These are phyloP conservation scores for Anisodus acutangulus DNA, from an alignment of 257 asterid genomes.

Conservation along the genomic window DNA sequence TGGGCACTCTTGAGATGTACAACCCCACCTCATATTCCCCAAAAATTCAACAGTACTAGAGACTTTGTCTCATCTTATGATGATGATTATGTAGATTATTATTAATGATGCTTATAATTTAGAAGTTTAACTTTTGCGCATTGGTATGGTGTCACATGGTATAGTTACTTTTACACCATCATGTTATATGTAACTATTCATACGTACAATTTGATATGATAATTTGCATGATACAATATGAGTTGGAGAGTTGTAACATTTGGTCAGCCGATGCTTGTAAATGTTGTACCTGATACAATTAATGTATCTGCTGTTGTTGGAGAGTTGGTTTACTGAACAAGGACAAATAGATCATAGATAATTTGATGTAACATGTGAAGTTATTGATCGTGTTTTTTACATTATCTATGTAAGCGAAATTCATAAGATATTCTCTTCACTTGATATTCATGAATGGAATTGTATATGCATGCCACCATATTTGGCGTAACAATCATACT, in stretches of 20 bases:
- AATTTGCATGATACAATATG: not conserved
- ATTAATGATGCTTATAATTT: conserved; percentile 29
- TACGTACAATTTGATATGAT: not conserved
- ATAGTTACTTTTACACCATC: too few species aligned
- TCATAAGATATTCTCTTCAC: not conserved
- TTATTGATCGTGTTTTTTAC: too few species aligned
- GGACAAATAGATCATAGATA: too few species aligned
- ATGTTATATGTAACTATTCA: not conserved
- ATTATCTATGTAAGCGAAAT: too few species aligned
- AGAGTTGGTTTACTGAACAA: too few species aligned
- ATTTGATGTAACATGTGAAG: too few species aligned
- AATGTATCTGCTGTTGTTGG: too few species aligned
- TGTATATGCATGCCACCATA: not conserved
- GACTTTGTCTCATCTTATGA: conserved; percentile 43
- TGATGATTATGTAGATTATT: conserved; percentile 50
- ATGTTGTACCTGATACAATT: not conserved
- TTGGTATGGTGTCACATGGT: too few species aligned
- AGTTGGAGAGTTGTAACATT: not conserved
- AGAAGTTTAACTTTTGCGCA: too few species aligned
- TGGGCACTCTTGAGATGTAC: conserved; percentile 79
- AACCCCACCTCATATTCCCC: conserved; percentile 67
- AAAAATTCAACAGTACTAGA: conserved; percentile 33
- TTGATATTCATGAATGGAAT: not conserved
- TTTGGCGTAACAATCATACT: too few species aligned
- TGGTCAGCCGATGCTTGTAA: not conserved